Evolutionary conservation across 805 yeast genomes (phyloP).

Genomic region (Wickerhamomyces sydowiorum): DNA sequence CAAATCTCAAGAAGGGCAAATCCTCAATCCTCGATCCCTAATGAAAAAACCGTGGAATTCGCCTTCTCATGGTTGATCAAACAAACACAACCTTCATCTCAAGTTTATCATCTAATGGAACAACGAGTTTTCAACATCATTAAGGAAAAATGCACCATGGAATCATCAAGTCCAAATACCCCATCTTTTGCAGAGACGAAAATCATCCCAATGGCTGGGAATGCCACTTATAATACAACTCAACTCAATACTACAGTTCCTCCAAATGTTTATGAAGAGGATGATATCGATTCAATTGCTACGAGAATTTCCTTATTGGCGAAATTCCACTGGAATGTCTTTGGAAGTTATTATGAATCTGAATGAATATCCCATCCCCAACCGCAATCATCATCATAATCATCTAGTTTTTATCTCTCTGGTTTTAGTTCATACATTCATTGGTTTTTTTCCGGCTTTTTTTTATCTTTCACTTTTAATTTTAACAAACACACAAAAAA

Average conservation of each 20-base stretch:
- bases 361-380: neutral
- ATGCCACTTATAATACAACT: constrained; percentile 16
- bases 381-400: neutral
- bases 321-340: constrained; percentile 80
- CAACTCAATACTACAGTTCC: constrained; percentile 2
- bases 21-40: constrained; percentile 23
- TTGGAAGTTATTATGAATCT: constrained; percentile 57
- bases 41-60: constrained; percentile 35
- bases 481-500: no score
- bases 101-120: constrained; percentile 73
- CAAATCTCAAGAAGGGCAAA: constrained; percentile 46
- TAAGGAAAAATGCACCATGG: constrained; percentile 16
- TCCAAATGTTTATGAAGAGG: constrained; percentile 38
- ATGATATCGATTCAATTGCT: constrained; percentile 52
- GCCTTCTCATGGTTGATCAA: constrained; percentile 75
- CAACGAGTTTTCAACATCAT: constrained; percentile 51
- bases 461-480: no score
- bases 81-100: constrained; percentile 80
- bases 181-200: neutral
- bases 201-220: constrained; percentile 10
- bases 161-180: neutral
- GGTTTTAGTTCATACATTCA: no score
- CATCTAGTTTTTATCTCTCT: no score
- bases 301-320: constrained; percentile 49
- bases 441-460: no score